Evolutionary conservation across 495 filamentous ascomycete species (phyloP).

Genomic region (Symbiotaphrina buchneri): DNA sequence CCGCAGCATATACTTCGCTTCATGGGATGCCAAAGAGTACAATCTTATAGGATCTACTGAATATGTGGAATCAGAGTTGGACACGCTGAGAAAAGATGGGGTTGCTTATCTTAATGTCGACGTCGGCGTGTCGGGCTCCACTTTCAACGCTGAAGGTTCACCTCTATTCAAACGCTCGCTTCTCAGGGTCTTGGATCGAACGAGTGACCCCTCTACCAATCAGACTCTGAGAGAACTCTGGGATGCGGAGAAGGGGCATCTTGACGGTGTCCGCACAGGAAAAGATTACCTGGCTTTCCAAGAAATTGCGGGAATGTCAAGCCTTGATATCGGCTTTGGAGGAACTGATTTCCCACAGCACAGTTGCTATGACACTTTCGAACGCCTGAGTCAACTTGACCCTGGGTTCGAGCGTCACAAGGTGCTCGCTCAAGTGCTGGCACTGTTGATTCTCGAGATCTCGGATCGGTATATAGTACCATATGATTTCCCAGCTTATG

Average conservation of each 20-base stretch:
- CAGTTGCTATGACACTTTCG: constrained; percentile 73
- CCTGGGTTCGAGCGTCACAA: constrained; percentile 68
- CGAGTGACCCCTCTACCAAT: constrained; percentile 50
- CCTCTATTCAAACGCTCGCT: constrained; percentile 57
- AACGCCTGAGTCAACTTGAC: constrained; percentile 67
- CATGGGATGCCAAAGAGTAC: constrained; percentile 87
- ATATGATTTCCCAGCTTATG: constrained; percentile 27
- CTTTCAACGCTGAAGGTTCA: constrained; percentile 54
- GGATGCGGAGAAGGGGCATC: constrained; percentile 33
- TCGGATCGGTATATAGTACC: constrained; percentile 61
- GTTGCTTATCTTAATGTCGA: constrained; percentile 88
- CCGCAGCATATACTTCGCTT: constrained; percentile 81
- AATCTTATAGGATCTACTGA: constrained; percentile 91
- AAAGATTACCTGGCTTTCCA: constrained; percentile 88
- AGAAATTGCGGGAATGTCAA: constrained; percentile 77
- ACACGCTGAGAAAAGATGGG: constrained; percentile 31
- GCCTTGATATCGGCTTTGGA: constrained; percentile 64
- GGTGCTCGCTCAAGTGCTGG: constrained; percentile 55
- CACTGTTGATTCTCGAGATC: constrained; percentile 66
- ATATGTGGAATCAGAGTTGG: constrained; percentile 54
- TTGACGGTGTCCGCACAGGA: constrained; percentile 50
- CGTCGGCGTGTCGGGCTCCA: constrained; percentile 49
- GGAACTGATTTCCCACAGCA: constrained; percentile 42
- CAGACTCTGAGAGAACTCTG: constrained; percentile 53
- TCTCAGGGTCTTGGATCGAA: constrained; percentile 45